Evolutionary conservation across 352 stramenopile species (phyloP), one percentile per base, ranked within the genome.

Genomic region (Phytopythium aichiense): DNA sequence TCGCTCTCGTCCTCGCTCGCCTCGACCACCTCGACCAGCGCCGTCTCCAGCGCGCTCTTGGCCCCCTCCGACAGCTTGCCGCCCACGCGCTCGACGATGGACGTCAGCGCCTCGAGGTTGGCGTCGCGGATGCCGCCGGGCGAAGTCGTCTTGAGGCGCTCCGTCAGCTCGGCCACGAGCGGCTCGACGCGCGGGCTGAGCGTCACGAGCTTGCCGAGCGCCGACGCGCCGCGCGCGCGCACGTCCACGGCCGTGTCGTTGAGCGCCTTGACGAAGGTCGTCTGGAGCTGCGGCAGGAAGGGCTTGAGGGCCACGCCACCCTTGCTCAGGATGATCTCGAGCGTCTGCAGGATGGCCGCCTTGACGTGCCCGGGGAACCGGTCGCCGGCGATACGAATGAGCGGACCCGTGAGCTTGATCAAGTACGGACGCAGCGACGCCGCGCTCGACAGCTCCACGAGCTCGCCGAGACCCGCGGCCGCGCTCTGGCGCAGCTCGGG

Each of bases 211-310:
- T 98, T 85, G 30, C 84, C 92, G 31, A 99, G 83, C 42, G 95
- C 96, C 31, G 84, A 88, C 1, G 95, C 96, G 42, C 95, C 96
- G 68, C 92, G 87, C 20, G 84, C 66, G 42, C 96, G 87, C 20
- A 99, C 97, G 57, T 97, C 88, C 35, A 91, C 89, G 13, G 84
- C 94, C n/a, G 89, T 87, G 79, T 99, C 97, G 65, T 97, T 98
- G n/a, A 99, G 75, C 40, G 97, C 95, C 80, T 99, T 99, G 49
- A 99, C 92, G 68, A 99, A 99, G 4, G 97, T 99, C 4, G 97
- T 99, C 74, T 99, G 98, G 57, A 99, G 89, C 80, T 99, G 98
- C 25, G 98, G 97, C 58, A 99, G 79, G 75, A 99, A 99, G n/a
- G 98, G 96, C 75, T 98, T 98, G 18, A 99, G 84, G 30, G 92